These are phyloP conservation scores for Penicilliopsis zonata DNA, from an alignment of 495 filamentous ascomycete genomes.

Conservation along the genomic window DNA sequence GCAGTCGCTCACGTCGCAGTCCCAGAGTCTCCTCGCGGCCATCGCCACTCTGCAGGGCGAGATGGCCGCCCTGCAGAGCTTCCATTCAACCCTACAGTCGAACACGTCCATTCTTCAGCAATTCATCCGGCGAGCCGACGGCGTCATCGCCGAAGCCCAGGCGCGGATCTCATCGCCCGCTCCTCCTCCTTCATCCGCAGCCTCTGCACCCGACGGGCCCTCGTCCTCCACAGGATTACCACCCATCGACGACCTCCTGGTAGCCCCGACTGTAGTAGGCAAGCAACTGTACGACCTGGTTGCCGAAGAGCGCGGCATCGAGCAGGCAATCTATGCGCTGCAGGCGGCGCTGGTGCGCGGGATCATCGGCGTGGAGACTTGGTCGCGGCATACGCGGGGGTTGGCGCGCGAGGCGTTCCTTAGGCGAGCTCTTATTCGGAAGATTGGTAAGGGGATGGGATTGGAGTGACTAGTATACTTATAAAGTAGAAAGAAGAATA, in stretches of 20 bases:
- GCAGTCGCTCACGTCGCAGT: conserved; percentile 66
- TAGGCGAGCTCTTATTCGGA: conserved; percentile 78
- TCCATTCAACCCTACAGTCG: conserved; percentile 55
- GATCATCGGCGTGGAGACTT: conserved; percentile 65
- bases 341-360: conserved; percentile 73
- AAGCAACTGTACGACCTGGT: conserved; percentile 83
- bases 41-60: conserved; percentile 58
- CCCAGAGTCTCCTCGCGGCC: conserved; percentile 58
- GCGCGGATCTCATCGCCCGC: conserved; percentile 20
- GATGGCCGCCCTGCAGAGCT: conserved; percentile 50
- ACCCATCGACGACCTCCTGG: conserved; percentile 75
- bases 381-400: conserved; percentile 69
- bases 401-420: conserved; percentile 82
- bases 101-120: conserved; percentile 71
- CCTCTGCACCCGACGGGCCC: conserved; percentile 16
- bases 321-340: conserved; percentile 76
- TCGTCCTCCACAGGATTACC: conserved; percentile 30
- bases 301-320: conserved; percentile 73
- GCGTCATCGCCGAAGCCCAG: conserved; percentile 55
- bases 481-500: too few relatives aligned
- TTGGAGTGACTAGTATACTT: too few relatives aligned
- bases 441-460: conserved; percentile 82
- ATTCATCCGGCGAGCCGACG: conserved; percentile 66
- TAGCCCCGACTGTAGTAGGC: conserved; percentile 87
- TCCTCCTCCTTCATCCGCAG: too few relatives aligned